These are phyloP conservation scores for Mucor saturninus DNA, from an alignment of 371 early-diverging fungal species.

Conservation along the genomic window DNA sequence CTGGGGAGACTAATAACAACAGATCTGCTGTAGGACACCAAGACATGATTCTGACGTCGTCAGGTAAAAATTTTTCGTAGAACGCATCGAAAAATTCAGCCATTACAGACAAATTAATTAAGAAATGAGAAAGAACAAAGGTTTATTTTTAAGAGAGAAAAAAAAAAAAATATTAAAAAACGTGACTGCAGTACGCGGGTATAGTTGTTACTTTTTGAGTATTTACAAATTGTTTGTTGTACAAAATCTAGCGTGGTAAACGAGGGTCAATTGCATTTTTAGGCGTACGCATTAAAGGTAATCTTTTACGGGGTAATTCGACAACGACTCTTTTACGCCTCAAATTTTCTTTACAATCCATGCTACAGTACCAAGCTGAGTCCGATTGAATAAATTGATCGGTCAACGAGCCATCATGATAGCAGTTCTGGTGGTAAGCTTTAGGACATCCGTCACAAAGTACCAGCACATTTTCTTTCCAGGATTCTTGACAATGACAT, in stretches of 20 bases:
- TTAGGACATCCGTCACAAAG: conserved; percentile 87
- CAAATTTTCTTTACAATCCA: conserved; percentile 68
- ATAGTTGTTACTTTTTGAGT: not conserved
- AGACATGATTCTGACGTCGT: conserved; percentile 18
- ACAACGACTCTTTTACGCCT: conserved; percentile 62
- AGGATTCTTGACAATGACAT: conserved; percentile 76
- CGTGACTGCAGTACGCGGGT: conserved; percentile 8
- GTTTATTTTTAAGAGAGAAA: not conserved
- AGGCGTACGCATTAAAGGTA: conserved; percentile 71
- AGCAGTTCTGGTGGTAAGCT: conserved; percentile 71
- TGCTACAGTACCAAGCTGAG: conserved; percentile 76
- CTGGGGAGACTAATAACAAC: conserved; percentile 21
- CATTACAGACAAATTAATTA: not conserved
- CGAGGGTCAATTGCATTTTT: conserved; percentile 3
- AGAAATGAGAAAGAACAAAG: not conserved
- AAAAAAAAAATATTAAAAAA: not conserved
- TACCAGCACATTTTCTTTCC: conserved; percentile 68
- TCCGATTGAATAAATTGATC: conserved; percentile 51
- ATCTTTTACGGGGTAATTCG: conserved; percentile 67
- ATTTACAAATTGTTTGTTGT: not conserved
- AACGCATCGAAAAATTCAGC: conserved; percentile 1
- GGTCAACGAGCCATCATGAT: conserved; percentile 46
- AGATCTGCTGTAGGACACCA: conserved; percentile 34
- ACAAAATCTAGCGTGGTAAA: not conserved
- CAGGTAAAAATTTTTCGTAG: conserved; percentile 7